Percentiles rank a stretch among this genome's conserved stretches.
phyloP scores from a whole-genome alignment of 2,329 filamentous ascomycete species.

The Aspergillus sp. region DNA sequence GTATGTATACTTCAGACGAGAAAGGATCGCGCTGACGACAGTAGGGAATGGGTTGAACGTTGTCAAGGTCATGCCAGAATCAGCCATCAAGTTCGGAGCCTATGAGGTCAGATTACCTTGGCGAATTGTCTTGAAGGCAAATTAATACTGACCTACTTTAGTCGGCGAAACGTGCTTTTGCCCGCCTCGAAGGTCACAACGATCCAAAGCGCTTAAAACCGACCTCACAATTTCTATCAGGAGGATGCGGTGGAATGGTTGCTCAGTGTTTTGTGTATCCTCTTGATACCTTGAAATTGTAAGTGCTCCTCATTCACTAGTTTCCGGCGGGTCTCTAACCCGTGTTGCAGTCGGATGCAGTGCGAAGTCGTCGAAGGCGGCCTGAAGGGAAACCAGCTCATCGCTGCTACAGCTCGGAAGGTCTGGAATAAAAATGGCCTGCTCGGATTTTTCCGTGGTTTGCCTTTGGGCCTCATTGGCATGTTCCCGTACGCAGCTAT shows the following conservation, averaged over 20 bases:
- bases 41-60: constrained; percentile 94
- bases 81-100: constrained; percentile 95
- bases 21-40: constrained; percentile 25
- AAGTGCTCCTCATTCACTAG: constrained; percentile 31
- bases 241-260: constrained; percentile 89
- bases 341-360: constrained; percentile 73
- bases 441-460: constrained; percentile 81
- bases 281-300: constrained; percentile 71
- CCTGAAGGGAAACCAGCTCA: constrained; percentile 78
- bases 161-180: constrained; percentile 85
- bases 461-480: constrained; percentile 90
- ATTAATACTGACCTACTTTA: constrained; percentile 35
- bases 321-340: constrained; percentile 13
- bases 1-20: constrained; percentile 55
- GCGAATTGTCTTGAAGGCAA: not conserved
- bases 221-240: constrained; percentile 86
- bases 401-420: constrained; percentile 79
- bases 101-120: constrained; percentile 68
- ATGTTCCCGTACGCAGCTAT: constrained; percentile 99
- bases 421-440: constrained; percentile 81
- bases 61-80: constrained; percentile 97
- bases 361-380: constrained; percentile 91
- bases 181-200: constrained; percentile 83
- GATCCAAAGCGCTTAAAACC: constrained; percentile 79
- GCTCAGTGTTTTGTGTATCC: constrained; percentile 97